Evolutionary conservation across 164 flowering plant species (phyloP), one percentile per base, ranked within the genome.

Genomic region (Aristolochia contorta): DNA sequence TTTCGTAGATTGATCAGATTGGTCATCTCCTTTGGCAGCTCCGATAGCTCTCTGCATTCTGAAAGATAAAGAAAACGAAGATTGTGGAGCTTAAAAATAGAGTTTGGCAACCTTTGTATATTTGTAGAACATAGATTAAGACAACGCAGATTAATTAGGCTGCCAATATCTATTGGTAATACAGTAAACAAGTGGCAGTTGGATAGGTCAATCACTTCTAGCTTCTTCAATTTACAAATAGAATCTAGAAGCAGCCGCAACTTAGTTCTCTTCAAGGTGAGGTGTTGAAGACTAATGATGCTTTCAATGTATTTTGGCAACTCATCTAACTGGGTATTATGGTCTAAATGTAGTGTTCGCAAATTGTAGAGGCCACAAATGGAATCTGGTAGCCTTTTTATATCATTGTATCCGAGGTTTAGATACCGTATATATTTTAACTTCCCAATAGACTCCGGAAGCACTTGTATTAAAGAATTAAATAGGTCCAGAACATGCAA

Each of bases 401-500:
- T 10, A 15, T 12, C n/a, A n/a, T 53, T 27, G 12, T 24, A 15
- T 15, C 13, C 16, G 63, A 58, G 51, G 20, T 43, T 25, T 8
- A 65, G 57, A 23, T 37, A 65, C 9, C 62, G 56, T 23, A 65
- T 45, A 58, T 33, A 57, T 22, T 37, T 52, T 49, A 65, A 22
- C 25, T 59, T 20, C 9, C 54, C 69, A 23, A 59, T 59, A 9
- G 59, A 53, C 15, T 45, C 19, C n/a, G 69, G 63, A 24, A 66
- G 19, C 14, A 12, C 16, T 12, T 48, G 2, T n/a, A 48, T 15
- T 23, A 4, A 13, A 25, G n/a, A 5, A 3, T 8, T 1, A 27
- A 16, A 18, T 22, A 14, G 7, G 7, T 32, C 4, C 7, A 32
- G 33, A 32, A 32, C 33, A 32, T 7, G 33, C 7, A 32, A 7